phyloP scores from a whole-genome alignment of 2,329 filamentous ascomycete genomes.

The Aspergillus sp. region DNA sequence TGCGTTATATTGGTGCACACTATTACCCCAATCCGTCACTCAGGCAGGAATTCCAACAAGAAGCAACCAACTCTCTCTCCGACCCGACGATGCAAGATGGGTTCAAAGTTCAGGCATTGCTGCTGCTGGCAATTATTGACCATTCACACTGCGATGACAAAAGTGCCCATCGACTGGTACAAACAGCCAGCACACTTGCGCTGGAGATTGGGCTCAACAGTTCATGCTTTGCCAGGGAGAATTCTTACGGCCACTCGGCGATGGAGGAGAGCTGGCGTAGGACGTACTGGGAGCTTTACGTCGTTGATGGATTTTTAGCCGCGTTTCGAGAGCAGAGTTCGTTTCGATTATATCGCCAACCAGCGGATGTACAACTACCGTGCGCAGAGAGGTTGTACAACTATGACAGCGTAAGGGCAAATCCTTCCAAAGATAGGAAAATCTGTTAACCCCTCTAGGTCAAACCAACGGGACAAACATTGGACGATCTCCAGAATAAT shows the following conservation, averaged over 20 bases:
- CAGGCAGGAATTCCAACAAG: conserved; percentile 18
- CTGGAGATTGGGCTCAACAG: conserved; percentile 71
- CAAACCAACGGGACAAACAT: conserved; percentile 56
- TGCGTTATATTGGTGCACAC: conserved; percentile 54
- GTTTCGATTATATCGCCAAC: conserved; percentile 39
- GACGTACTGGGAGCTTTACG: conserved; percentile 81
- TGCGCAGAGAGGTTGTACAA: conserved; percentile 67
- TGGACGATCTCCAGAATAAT: conserved; percentile 55
- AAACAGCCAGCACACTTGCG: conserved; percentile 65
- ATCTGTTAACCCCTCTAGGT: conserved; percentile 39
- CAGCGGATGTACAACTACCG: conserved; percentile 66
- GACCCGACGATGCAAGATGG: conserved; percentile 22
- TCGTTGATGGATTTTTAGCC: conserved; percentile 75
- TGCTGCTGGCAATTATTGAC: conserved; percentile 31
- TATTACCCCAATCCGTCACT: conserved; percentile 40
- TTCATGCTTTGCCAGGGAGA: conserved; percentile 51
- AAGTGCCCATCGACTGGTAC: conserved; percentile 43
- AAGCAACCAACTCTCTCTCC: conserved; percentile 15
- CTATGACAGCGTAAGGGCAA: conserved; percentile 11
- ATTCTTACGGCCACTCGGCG: conserved; percentile 55
- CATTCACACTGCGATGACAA: conserved; percentile 29
- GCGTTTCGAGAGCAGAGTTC: conserved; percentile 51
- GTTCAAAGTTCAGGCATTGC: conserved; percentile 33
- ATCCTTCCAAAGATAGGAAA: neutral
- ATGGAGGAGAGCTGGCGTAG: conserved; percentile 79